Conservation (phyloP, 2,329 filamentous ascomycete species). For the Penicillium brevicompactum region DNA sequence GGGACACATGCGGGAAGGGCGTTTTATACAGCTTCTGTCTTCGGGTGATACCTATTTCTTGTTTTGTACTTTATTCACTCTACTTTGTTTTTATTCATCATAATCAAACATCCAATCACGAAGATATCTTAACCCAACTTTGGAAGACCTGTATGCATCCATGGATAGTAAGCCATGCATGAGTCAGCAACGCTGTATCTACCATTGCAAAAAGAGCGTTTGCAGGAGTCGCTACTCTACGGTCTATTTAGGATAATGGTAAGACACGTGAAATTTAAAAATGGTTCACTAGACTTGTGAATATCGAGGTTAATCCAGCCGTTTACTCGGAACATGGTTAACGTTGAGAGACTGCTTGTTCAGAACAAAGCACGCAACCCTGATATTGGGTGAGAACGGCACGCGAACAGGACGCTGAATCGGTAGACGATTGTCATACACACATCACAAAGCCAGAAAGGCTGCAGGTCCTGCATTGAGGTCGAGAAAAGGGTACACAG, state of each 20-base stretch:
- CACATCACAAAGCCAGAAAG: slow-evolving; percentile 4
- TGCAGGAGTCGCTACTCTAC: neutral
- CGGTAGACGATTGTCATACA: neutral
- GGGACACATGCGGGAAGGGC: neutral
- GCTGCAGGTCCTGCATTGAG: slow-evolving; percentile 1
- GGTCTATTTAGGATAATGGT: neutral
- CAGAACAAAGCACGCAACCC: slow-evolving; percentile 6
- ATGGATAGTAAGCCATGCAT: too few species aligned
- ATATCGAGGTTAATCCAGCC: neutral
- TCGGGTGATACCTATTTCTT: slow-evolving; percentile 8
- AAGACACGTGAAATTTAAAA: neutral
- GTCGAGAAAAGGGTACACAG: neutral
- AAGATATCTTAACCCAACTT: neutral
- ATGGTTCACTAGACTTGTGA: slow-evolving; percentile 5
- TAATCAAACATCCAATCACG: neutral
- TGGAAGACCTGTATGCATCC: too few species aligned
- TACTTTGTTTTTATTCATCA: neutral
- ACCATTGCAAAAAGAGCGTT: neutral
- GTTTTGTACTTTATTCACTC: slow-evolving; percentile 1
- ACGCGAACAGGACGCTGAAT: slow-evolving; percentile 4
- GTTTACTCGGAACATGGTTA: slow-evolving; percentile 3
- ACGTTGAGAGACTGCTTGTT: slow-evolving; percentile 5
- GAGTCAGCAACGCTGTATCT: neutral
- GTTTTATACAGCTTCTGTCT: slow-evolving; percentile 1
- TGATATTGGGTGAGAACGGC: neutral